Conservation (phyloP, 306 rosid species). For the Echinosophora koreensis region DNA sequence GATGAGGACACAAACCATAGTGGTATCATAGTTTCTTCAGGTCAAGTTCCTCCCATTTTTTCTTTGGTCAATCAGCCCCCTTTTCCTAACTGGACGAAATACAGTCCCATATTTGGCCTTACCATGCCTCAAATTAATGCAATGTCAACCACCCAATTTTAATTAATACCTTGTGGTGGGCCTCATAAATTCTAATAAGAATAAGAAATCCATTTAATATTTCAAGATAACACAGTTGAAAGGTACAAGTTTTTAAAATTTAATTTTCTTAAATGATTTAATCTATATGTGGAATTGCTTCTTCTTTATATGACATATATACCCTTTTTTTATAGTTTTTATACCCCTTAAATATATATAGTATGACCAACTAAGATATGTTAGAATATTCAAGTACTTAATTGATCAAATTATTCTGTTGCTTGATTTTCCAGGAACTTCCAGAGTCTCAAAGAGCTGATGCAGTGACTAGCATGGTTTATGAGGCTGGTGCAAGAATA, state of each 20-base stretch:
- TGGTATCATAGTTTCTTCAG: neutral
- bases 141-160: conserved; percentile 43
- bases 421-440: conserved; percentile 63
- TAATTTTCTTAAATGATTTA: neutral
- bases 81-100: neutral
- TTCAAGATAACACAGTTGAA: conserved; percentile 26
- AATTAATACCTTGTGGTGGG: conserved; percentile 39
- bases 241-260: neutral
- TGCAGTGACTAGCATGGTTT: conserved; percentile 96
- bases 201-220: neutral
- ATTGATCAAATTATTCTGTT: neutral
- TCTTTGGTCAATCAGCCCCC: conserved; percentile 13
- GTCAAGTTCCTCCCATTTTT: neutral
- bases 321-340: too few species aligned
- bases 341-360: neutral
- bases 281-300: neutral
- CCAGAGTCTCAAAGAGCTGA: conserved; percentile 93
- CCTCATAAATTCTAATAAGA: conserved; percentile 8
- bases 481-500: conserved; percentile 92
- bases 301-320: too few species aligned
- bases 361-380: conserved; percentile 13
- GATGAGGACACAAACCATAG: conserved; percentile 7
- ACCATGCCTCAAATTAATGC: conserved; percentile 23
- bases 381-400: neutral
- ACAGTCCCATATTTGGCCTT: neutral